Conservation (phyloP, 2,329 filamentous ascomycete genomes). For the Thelonectria olida region DNA sequence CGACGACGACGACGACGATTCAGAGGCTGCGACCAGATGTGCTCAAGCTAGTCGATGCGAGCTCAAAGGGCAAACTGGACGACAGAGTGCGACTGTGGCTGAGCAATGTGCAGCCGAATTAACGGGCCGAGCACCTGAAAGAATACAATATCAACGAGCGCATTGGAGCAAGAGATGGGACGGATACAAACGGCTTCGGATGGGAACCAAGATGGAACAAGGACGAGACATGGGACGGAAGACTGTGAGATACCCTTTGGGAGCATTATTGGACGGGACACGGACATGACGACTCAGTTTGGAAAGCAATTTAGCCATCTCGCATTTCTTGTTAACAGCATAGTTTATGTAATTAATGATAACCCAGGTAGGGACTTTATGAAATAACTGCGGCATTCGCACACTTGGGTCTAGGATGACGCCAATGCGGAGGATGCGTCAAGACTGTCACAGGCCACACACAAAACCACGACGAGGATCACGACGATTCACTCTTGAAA, state of each 20-base stretch:
- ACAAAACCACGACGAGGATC: not conserved
- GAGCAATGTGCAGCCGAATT: constrained; percentile 27
- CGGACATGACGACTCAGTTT: constrained; percentile 17
- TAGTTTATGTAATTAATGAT: too few relatives aligned
- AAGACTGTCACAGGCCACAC: constrained; percentile 19
- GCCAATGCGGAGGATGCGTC: constrained; percentile 3
- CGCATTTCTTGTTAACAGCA: not conserved
- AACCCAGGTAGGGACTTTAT: too few relatives aligned
- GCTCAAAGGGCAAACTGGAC: constrained; percentile 31
- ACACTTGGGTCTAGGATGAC: too few relatives aligned
- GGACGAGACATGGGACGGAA: constrained; percentile 7
- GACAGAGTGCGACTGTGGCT: constrained; percentile 36
- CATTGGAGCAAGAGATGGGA: constrained; percentile 13
- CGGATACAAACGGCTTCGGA: constrained; percentile 7
- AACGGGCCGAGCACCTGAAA: not conserved
- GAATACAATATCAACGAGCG: not conserved
- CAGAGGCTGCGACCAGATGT: constrained; percentile 14
- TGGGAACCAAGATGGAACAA: not conserved
- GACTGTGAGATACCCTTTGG: constrained; percentile 17
- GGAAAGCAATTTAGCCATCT: constrained; percentile 3
- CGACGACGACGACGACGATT: not conserved
- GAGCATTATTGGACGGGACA: constrained; percentile 12
- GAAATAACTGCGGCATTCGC: too few relatives aligned
- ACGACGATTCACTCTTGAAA: too few relatives aligned
- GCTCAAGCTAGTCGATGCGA: constrained; percentile 34